Conservation (phyloP, 306 rosid species). For the Neltuma alba region DNA sequence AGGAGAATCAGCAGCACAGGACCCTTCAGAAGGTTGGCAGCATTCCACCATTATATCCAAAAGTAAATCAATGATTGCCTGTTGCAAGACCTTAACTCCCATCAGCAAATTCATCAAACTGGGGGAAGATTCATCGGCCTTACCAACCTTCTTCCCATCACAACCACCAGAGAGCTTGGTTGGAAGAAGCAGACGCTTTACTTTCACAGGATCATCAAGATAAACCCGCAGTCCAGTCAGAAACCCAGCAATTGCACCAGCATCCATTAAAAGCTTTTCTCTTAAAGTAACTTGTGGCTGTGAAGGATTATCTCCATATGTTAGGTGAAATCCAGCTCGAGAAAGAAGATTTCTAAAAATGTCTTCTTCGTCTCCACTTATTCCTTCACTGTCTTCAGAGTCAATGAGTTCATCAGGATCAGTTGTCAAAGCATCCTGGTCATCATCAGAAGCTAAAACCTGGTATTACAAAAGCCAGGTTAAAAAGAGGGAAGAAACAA, state of each 20-base stretch:
- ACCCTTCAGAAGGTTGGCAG: conserved; percentile 92
- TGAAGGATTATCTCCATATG: conserved; percentile 95
- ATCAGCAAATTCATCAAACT: conserved; percentile 98
- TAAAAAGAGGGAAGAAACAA: conserved; percentile 32
- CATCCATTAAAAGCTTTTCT: conserved; percentile 96
- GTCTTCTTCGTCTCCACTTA: conserved; percentile 99
- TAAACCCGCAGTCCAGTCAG: conserved; percentile 98
- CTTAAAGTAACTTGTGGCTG: conserved; percentile 95
- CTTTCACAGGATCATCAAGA: conserved; percentile 99
- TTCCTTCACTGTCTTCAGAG: conserved; percentile 97
- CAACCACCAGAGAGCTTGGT: conserved; percentile 79
- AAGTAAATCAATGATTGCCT: conserved; percentile 96
- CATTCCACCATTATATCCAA: conserved; percentile 99
- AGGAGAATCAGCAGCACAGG: conserved; percentile 57
- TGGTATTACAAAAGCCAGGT: conserved; percentile 41
- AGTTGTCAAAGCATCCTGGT: conserved; percentile 98
- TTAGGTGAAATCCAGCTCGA: conserved; percentile 96
- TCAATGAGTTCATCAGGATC: conserved; percentile 97
- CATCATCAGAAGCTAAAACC: conserved; percentile 98
- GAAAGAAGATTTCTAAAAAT: conserved; percentile 93
- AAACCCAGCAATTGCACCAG: conserved; percentile 99
- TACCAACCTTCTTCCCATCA: conserved; percentile 82
- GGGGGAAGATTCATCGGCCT: conserved; percentile 89
- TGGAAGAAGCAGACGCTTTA: conserved; percentile 96
- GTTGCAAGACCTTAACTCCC: conserved; percentile 99